Conservation (phyloP, 1,139 yeast genomes). For the Eremothecium cymbalariae region DNA sequence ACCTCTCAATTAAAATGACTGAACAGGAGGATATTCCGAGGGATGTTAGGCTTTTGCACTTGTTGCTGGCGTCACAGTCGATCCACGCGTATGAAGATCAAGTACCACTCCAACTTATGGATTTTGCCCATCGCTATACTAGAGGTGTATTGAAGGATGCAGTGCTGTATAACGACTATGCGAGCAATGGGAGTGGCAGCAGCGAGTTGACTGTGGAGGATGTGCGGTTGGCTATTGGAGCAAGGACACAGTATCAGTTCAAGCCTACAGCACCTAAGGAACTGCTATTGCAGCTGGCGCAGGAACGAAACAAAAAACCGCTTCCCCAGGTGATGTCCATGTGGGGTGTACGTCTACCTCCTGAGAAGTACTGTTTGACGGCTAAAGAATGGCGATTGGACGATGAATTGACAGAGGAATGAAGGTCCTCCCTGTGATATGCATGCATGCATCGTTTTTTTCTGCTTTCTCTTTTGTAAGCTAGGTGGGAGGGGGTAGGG, state of each 20-base stretch:
- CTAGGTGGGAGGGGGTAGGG: background rate
- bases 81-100: constrained; percentile 89
- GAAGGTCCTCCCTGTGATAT: background rate
- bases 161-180: constrained; percentile 76
- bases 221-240: constrained; percentile 83
- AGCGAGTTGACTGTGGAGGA: constrained; percentile 72
- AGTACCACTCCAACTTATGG: constrained; percentile 92
- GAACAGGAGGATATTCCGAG: constrained; percentile 46
- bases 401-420: constrained; percentile 13
- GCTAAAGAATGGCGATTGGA: constrained; percentile 29
- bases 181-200: constrained; percentile 38
- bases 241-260: constrained; percentile 88
- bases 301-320: constrained; percentile 81
- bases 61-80: constrained; percentile 89
- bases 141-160: constrained; percentile 84
- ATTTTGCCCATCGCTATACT: constrained; percentile 87
- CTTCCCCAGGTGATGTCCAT: constrained; percentile 87
- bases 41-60: constrained; percentile 82
- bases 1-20: too few species aligned
- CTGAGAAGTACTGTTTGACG: constrained; percentile 92
- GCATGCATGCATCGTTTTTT: background rate
- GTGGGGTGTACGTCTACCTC: constrained; percentile 92
- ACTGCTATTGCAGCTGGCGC: constrained; percentile 78
- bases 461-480: background rate
- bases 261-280: constrained; percentile 90